Evolutionary conservation across 2,329 filamentous ascomycete species (phyloP).

Genomic region (Capronia epimyces): DNA sequence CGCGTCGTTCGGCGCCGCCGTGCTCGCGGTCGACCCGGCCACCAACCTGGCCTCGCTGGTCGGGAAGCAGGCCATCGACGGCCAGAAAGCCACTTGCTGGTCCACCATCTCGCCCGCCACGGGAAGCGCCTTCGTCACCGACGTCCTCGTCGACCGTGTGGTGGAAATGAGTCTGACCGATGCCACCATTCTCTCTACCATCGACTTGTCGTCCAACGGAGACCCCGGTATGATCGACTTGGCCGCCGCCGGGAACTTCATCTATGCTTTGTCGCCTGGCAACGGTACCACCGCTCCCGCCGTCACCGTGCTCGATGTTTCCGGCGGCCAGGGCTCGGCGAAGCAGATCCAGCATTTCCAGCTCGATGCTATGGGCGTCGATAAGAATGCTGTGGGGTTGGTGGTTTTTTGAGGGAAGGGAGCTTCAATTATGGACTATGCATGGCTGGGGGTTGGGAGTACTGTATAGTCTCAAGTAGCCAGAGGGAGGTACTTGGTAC

Average conservation of each 20-base stretch:
- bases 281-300: slow-evolving; percentile 40
- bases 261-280: slow-evolving; percentile 55
- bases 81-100: slow-evolving; percentile 57
- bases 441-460: no score
- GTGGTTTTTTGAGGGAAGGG: slow-evolving; percentile 30
- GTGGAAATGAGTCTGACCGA: slow-evolving; percentile 52
- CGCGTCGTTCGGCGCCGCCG: slow-evolving; percentile 52
- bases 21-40: slow-evolving; percentile 42
- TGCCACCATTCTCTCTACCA: slow-evolving; percentile 42
- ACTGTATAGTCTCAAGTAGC: no score
- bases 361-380: slow-evolving; percentile 28
- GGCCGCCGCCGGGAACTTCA: slow-evolving; percentile 46
- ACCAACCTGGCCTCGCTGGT: slow-evolving; percentile 33
- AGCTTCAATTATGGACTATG: no score
- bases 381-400: slow-evolving; percentile 36
- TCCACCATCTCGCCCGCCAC: slow-evolving; percentile 46
- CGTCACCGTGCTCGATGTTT: slow-evolving; percentile 40
- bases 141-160: slow-evolving; percentile 49
- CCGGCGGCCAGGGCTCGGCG: slow-evolving; percentile 30
- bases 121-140: slow-evolving; percentile 54
- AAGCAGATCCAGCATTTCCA: slow-evolving; percentile 38
- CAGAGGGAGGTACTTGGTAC: no score
- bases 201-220: slow-evolving; percentile 44
- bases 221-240: slow-evolving; percentile 55
- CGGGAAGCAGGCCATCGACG: slow-evolving; percentile 39